Base-by-base conservation (phyloP, 257 asterid species). In the Galeopsis tetrahit region DNA sequence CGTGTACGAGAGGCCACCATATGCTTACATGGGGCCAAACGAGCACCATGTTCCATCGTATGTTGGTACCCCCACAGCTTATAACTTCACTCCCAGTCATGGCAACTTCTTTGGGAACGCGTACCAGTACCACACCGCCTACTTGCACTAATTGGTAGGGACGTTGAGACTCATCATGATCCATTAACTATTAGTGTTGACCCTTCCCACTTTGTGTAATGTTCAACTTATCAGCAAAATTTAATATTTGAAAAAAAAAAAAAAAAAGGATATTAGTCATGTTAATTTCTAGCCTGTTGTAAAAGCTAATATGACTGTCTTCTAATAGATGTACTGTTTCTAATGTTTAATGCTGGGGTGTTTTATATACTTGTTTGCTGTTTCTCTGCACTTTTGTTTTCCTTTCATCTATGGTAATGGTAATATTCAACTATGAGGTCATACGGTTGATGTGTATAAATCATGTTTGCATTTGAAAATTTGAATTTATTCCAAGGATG, bases 71-170 rank as follows among this genome's bases (percentile, higher is more conserved):
- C 74, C 91, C 28, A 21, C 28, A 6, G 74, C 93, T 7, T 94
- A 94, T 56, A 81, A 63, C 82, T 80, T 88, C 62, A 21, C 95
- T 48, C 89, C 87, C 28, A 82, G 79, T 62, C 98, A 89, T 73
- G 97, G 90, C 56, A 89, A 77, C 96, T 94, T 89, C 97, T 89
- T 94, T 13, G 97, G 89, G 49, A 86, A 83, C 73, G 95, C 85
- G n/a, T 94, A 85, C 83, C 99, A 91, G 85, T 94, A 94, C 77
- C 99, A 89, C 85, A 85, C 97, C 34, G 88, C 96, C 58, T 94
- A 89, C 85, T 82, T 94, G 92, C 97, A 94, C 97, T 94, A 83
- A 89, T 91, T 84, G 73, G 88, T 85, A 84, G 92, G 79, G 83
- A 78, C 58, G 87, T 70, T 70, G 87, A 75, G 68, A 77, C 83